Evolutionary conservation across 768 basidiomycete species (phyloP).

Genomic region (Lactifluus echinatus): DNA sequence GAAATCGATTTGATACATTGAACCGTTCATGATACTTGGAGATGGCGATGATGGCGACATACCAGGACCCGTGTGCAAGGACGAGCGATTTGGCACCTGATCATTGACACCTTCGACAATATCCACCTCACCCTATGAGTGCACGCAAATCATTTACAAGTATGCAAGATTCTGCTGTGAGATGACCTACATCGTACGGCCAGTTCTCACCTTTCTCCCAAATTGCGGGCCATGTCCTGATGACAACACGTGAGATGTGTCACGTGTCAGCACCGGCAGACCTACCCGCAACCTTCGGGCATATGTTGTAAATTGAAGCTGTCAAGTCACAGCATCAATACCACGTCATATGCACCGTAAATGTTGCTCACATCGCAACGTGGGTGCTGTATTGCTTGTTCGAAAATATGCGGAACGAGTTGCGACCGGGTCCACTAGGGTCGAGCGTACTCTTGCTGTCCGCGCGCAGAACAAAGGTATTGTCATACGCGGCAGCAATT

Average conservation of each 20-base stretch:
- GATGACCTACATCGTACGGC: slow-evolving; percentile 35
- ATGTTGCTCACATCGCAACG: slow-evolving; percentile 41
- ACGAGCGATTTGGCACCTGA: slow-evolving; percentile 40
- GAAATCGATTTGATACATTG: slow-evolving; percentile 11
- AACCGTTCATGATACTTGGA: background rate
- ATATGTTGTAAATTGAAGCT: slow-evolving; percentile 48
- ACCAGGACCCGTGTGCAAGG: slow-evolving; percentile 45
- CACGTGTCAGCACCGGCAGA: slow-evolving; percentile 6
- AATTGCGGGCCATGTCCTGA: slow-evolving; percentile 44
- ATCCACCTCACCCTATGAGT: slow-evolving; percentile 40
- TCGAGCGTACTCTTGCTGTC: slow-evolving; percentile 42
- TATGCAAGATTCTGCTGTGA: background rate
- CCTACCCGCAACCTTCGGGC: slow-evolving; percentile 51
- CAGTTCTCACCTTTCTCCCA: slow-evolving; percentile 46
- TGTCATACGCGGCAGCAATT: slow-evolving; percentile 45
- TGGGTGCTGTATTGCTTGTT: slow-evolving; percentile 44
- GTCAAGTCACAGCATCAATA: background rate
- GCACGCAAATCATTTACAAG: slow-evolving; percentile 22
- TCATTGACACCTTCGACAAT: slow-evolving; percentile 55
- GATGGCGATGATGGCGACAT: background rate
- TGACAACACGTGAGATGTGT: background rate
- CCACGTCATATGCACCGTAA: slow-evolving; percentile 9
- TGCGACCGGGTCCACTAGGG: slow-evolving; percentile 44
- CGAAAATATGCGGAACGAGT: slow-evolving; percentile 48
- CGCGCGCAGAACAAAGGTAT: slow-evolving; percentile 47